These are phyloP conservation scores for Claviceps pazoutovae DNA, from an alignment of 2,329 filamentous ascomycete genomes.

Conservation along the genomic window DNA sequence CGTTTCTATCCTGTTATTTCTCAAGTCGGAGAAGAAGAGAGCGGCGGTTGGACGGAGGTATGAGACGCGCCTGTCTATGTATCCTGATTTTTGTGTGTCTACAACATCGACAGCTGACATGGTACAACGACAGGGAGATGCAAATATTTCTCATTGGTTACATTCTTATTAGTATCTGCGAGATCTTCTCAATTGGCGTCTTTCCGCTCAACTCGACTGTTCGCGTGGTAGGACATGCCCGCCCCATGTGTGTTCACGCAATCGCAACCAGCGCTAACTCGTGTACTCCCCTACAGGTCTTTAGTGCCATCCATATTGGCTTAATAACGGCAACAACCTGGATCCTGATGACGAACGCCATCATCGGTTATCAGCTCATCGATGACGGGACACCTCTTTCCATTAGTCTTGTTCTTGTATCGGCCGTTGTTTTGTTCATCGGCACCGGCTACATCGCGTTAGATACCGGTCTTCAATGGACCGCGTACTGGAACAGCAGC, in stretches of 20 bases:
- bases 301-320: conserved; percentile 81
- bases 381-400: conserved; percentile 88
- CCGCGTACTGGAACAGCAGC: conserved; percentile 57
- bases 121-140: conserved; percentile 59
- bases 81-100: background rate
- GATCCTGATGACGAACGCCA: conserved; percentile 81
- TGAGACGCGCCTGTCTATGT: conserved; percentile 11
- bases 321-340: conserved; percentile 78
- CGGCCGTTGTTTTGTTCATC: conserved; percentile 60
- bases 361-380: conserved; percentile 84
- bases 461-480: conserved; percentile 82
- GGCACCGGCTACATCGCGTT: conserved; percentile 93
- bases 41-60: conserved; percentile 89
- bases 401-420: conserved; percentile 57
- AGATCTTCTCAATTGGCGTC: conserved; percentile 88
- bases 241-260: background rate
- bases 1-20: conserved; percentile 51
- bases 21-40: conserved; percentile 74
- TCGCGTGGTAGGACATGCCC: conserved; percentile 46
- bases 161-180: conserved; percentile 79
- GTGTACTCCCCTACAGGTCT: conserved; percentile 41
- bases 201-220: conserved; percentile 62
- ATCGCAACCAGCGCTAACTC: conserved; percentile 41
- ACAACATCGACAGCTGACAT: conserved; percentile 5
- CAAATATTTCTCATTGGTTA: conserved; percentile 83